phyloP scores from a whole-genome alignment of 371 early-diverging fungal genomes.

The Conidiobolus incongruus region DNA sequence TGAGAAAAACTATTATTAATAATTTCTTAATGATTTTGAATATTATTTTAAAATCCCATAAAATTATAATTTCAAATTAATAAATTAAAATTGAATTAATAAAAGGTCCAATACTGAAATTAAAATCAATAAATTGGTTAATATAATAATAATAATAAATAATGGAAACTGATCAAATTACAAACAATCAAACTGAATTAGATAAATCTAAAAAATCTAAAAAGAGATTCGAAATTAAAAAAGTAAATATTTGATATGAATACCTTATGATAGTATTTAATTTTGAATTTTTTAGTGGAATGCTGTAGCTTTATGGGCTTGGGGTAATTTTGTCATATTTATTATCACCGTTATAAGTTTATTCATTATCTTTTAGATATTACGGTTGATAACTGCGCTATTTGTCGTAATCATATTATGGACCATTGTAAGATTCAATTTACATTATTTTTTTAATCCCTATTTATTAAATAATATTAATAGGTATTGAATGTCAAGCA shows the following conservation, averaged over 20 bases:
- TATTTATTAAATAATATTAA: background rate
- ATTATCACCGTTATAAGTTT: background rate
- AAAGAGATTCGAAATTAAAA: constrained; percentile 88
- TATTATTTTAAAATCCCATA: too few species aligned
- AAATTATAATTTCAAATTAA: too few species aligned
- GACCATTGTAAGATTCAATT: constrained; percentile 88
- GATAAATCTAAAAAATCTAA: too few species aligned
- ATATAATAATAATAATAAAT: too few species aligned
- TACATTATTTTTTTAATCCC: too few species aligned
- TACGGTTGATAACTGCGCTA: constrained; percentile 98
- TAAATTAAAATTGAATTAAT: too few species aligned
- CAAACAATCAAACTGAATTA: too few species aligned
- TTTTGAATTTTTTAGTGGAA: constrained; percentile 58
- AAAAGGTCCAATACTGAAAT: too few species aligned
- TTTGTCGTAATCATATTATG: constrained; percentile 99
- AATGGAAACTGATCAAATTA: too few species aligned
- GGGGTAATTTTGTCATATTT: constrained; percentile 35
- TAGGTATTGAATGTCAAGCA: constrained; percentile 92
- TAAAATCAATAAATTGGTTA: too few species aligned
- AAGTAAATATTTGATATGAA: constrained; percentile 23
- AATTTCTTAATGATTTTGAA: too few species aligned
- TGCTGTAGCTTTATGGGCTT: constrained; percentile 94
- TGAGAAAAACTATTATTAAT: too few species aligned
- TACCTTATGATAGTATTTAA: background rate
- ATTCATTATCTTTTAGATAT: constrained; percentile 47